These are phyloP conservation scores for Penicillium hesseltinei DNA, from an alignment of 2,329 filamentous ascomycete genomes.

Conservation along the genomic window DNA sequence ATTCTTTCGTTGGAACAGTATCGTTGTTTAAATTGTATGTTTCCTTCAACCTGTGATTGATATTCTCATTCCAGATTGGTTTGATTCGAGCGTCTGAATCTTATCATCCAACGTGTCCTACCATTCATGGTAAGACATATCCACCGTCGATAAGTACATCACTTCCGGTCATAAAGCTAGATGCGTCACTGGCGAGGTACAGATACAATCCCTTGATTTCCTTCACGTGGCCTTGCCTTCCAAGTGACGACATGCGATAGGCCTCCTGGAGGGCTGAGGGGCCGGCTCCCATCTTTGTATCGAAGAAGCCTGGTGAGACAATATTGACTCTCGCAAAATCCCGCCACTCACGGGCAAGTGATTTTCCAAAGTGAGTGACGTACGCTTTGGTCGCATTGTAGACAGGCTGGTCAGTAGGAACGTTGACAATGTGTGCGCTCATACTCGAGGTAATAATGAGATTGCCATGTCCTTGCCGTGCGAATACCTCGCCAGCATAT, in stretches of 20 bases:
- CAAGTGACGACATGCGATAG: conserved; percentile 49
- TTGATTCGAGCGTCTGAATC: neutral
- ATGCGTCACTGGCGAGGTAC: conserved; percentile 49
- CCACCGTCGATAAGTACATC: conserved; percentile 52
- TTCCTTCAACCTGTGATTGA: too few species aligned
- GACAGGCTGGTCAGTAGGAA: conserved; percentile 54
- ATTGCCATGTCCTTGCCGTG: conserved; percentile 40
- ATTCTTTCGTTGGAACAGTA: neutral
- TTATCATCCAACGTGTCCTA: neutral
- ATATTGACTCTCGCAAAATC: conserved; percentile 59
- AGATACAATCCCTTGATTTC: conserved; percentile 44
- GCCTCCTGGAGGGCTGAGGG: conserved; percentile 46
- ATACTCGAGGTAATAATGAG: conserved; percentile 55
- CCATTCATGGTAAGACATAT: conserved; percentile 37
- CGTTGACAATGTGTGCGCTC: conserved; percentile 53
- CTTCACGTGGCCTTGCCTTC: conserved; percentile 36
- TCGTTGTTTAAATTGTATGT: too few species aligned
- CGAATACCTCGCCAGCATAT: conserved; percentile 46
- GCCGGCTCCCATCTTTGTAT: conserved; percentile 55
- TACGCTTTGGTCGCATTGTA: conserved; percentile 59
- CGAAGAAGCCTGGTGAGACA: conserved; percentile 55
- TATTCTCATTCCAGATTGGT: neutral
- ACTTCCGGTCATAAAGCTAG: conserved; percentile 50
- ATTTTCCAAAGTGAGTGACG: conserved; percentile 57
- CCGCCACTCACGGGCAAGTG: conserved; percentile 56